phyloP scores from a whole-genome alignment of 371 early-diverging fungal species.

The Saksenaea oblongispora region DNA sequence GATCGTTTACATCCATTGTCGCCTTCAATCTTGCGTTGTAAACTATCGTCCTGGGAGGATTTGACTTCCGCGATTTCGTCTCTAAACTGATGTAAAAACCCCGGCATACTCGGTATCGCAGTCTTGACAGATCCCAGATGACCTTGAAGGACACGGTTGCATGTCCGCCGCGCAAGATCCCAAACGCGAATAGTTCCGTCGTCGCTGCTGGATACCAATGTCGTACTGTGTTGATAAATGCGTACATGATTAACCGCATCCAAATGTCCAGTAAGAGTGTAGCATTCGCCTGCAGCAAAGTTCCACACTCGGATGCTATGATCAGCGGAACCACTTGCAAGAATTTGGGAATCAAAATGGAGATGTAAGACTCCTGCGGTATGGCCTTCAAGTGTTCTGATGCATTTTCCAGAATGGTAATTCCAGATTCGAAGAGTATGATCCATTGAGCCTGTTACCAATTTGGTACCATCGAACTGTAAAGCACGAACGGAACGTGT shows the following conservation, averaged over 20 bases:
- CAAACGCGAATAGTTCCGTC: conserved; percentile 89
- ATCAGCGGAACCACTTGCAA: conserved; percentile 85
- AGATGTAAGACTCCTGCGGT: conserved; percentile 73
- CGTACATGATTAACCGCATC: conserved; percentile 55
- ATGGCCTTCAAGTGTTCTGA: conserved; percentile 65
- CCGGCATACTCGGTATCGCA: conserved; percentile 48
- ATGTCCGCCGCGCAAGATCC: conserved; percentile 72
- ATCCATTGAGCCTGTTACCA: conserved; percentile 85
- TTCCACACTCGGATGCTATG: conserved; percentile 80
- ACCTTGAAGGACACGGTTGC: conserved; percentile 62
- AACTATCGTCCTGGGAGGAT: neutral
- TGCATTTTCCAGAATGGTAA: conserved; percentile 56
- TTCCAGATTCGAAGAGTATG: conserved; percentile 73
- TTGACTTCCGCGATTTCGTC: neutral
- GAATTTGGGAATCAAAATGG: conserved; percentile 64
- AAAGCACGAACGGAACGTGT: conserved; percentile 82
- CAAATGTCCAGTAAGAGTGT: conserved; percentile 71
- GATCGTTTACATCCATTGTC: conserved; percentile 1
- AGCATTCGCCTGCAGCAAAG: conserved; percentile 58
- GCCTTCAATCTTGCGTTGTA: neutral
- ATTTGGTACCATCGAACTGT: conserved; percentile 82
- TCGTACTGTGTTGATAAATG: conserved; percentile 70
- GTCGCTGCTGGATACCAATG: conserved; percentile 82
- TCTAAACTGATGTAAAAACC: conserved; percentile 32
- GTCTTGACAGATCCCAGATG: conserved; percentile 54